These are phyloP conservation scores for Limonium bicolor DNA, from an alignment of 148 eudicot species.

Conservation along the genomic window DNA sequence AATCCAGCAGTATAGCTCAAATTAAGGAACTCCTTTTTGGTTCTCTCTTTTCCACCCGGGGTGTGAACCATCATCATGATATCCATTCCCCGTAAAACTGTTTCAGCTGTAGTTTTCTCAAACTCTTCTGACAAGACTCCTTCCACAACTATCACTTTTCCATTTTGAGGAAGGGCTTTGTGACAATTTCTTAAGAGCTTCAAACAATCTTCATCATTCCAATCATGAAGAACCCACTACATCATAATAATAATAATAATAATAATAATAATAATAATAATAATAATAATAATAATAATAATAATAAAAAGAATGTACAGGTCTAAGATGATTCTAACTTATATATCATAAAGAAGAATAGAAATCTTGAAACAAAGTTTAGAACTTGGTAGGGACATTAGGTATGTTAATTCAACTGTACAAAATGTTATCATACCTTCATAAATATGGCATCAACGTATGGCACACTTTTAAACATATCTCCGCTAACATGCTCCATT, in stretches of 20 bases:
- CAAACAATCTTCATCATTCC: constrained; percentile 28
- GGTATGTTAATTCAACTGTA: no score
- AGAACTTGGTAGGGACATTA: no score
- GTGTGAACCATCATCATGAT: background rate
- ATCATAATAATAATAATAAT: background rate
- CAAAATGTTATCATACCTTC: no score
- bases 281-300: no score
- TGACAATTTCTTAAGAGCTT: constrained; percentile 21
- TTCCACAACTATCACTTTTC: constrained; percentile 29
- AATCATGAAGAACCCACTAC: constrained; percentile 34
- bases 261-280: no score
- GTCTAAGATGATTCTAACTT: no score
- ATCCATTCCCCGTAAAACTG: constrained; percentile 14
- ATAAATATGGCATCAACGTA: no score
- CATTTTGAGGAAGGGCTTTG: constrained; percentile 15
- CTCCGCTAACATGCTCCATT: no score
- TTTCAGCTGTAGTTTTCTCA: constrained; percentile 3
- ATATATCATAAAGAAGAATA: no score
- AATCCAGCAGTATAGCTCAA: background rate
- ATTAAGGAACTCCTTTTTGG: background rate
- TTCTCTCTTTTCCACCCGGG: constrained; percentile 3
- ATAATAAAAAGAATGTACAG: no score
- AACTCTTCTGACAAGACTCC: constrained; percentile 9
- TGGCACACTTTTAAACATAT: no score
- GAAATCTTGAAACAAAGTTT: no score